Percentiles rank a stretch among this genome's conserved stretches.
Conservation (phyloP, 2,329 filamentous ascomycete genomes). For the Verticillium albo-atrum region DNA sequence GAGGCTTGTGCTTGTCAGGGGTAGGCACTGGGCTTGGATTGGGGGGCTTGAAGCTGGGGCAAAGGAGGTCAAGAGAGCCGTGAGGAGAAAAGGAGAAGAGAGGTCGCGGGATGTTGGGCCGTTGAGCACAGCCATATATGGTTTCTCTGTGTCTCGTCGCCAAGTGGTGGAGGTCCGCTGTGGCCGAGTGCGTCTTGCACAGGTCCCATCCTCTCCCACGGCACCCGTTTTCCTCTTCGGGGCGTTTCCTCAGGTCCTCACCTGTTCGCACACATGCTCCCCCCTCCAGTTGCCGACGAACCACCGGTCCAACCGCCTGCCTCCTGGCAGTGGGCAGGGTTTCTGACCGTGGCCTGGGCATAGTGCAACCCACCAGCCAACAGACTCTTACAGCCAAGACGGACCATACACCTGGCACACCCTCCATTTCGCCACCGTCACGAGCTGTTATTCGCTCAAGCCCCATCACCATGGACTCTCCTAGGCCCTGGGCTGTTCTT, state of each 20-base stretch:
- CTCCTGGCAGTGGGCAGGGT: neutral
- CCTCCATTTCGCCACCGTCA: neutral
- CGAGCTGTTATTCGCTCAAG: neutral
- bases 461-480: neutral
- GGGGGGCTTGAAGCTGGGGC: neutral
- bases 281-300: neutral
- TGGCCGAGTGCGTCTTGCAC: neutral
- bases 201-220: no score
- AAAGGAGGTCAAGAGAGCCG: conserved; percentile 2
- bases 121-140: conserved; percentile 1
- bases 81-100: neutral
- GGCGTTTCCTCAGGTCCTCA: neutral
- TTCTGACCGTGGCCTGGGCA: neutral
- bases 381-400: conserved; percentile 2
- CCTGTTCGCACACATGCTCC: neutral
- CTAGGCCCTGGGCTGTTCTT: neutral
- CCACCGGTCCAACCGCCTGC: neutral
- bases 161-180: neutral
- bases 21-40: neutral
- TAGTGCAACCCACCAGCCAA: neutral
- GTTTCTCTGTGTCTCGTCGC: neutral
- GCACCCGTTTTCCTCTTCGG: neutral
- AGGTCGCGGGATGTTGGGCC: neutral
- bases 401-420: neutral
- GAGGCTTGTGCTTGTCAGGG: neutral